Evolutionary conservation across 2,329 filamentous ascomycete species (phyloP), one percentile per base, ranked within the genome.

Genomic region (Pseudogymnoascus verrucosus): DNA sequence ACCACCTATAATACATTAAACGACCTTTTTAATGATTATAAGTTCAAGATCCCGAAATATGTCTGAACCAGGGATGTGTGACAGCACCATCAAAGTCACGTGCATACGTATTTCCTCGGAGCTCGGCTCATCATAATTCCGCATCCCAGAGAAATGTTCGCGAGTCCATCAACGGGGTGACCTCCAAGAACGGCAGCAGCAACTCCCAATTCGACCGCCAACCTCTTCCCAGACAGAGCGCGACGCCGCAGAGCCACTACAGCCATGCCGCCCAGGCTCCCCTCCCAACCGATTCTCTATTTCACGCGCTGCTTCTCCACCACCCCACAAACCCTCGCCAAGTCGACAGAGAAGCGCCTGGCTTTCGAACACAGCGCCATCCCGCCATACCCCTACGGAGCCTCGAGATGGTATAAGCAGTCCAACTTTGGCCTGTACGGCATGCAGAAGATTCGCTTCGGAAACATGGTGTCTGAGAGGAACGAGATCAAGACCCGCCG

Each of bases 391-490:
- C 90, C 90, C 0, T 88, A 90, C 76, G 89, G 89, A 60, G 82
- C 84, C 62, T 84, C 87, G 64, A 79, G 74, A 67, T 78, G 87
- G 68, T 95, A 90, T 82, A 93, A 93, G 78, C 90, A 95, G 76
- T 87, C 88, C 69, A 90, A 92, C 79, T 81, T 78, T 64, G 89
- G 89, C 54, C 85, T 92, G 7, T 91, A 90, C 78, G 90, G 88
- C 69, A 77, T 77, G 42, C 79, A 85, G 67, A 85, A 85, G 71
- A 89, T 93, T 73, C 89, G 86, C 61, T 91, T 89, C 76, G 90
- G 90, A 74, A 92, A 93, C 83, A 89, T 84, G 69, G 86, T 93
- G 61, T 86, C 85, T 51, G 79, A 83, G 69, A 82, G 86, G 70
- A 83, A 87, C 72, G 82, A 87, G 73, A 83, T 83, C 72, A 93